These are phyloP conservation scores for Harrya chromipes DNA, from an alignment of 768 basidiomycete genomes.

Conservation along the genomic window DNA sequence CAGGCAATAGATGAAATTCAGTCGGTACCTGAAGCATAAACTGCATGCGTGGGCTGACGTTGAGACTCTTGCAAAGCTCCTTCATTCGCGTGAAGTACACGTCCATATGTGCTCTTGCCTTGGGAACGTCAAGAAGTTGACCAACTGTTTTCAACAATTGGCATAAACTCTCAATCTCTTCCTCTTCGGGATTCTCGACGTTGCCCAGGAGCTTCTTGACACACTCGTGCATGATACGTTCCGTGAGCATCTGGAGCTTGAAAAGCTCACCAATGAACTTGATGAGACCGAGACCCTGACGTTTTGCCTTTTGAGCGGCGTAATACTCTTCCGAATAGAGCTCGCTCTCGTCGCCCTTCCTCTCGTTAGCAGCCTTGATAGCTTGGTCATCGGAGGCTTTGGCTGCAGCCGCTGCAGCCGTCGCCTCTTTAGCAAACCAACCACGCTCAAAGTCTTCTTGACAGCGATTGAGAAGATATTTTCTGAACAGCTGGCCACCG, in stretches of 20 bases:
- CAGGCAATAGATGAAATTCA: not conserved
- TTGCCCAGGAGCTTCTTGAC: conserved; percentile 93
- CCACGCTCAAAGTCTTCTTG: conserved; percentile 98
- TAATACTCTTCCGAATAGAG: conserved; percentile 97
- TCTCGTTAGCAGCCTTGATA: conserved; percentile 63
- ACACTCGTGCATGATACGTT: conserved; percentile 98
- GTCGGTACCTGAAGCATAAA: conserved; percentile 89
- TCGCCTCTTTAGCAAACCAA: conserved; percentile 85
- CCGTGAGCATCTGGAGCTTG: conserved; percentile 98
- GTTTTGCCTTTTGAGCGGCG: conserved; percentile 94
- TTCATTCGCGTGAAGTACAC: conserved; percentile 93
- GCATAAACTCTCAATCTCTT: conserved; percentile 96
- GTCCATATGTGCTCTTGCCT: conserved; percentile 83
- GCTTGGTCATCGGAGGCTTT: conserved; percentile 88
- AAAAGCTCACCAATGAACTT: conserved; percentile 98
- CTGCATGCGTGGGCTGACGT: conserved; percentile 83
- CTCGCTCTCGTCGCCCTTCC: conserved; percentile 56
- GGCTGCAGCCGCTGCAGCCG: conserved; percentile 79
- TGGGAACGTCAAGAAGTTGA: conserved; percentile 70
- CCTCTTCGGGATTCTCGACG: conserved; percentile 93
- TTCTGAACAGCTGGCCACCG: conserved; percentile 93
- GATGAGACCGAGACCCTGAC: conserved; percentile 94
- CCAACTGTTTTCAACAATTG: conserved; percentile 91
- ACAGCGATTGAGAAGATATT: conserved; percentile 94
- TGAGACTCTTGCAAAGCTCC: conserved; percentile 68